Evolutionary conservation across 2,329 filamentous ascomycete species (phyloP), one percentile per base, ranked within the genome.

Genomic region (Dactylellina cionopaga): DNA sequence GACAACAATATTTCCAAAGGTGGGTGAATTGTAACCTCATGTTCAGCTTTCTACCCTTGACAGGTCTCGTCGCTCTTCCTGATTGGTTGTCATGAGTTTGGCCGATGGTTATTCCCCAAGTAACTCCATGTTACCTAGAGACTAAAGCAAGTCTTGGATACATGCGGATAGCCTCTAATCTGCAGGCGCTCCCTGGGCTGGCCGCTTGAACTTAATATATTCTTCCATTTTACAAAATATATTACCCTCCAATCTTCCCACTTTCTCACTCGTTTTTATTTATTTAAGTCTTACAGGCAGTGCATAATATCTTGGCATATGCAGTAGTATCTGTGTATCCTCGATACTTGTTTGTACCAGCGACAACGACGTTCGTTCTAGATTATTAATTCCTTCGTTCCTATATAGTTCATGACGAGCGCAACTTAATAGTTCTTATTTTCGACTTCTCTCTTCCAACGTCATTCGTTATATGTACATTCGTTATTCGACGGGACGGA

Each of bases 21-120:
- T 72, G 60, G 33, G 68, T 65, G 27, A 49, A 65, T 51, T 72
- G 68, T 59, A 72, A 72, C 68, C 68, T 60, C 37, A 60, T 56
- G 25, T 64, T 39, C 52, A 47, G 27, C 27, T 52, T 46, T 27
- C 13, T 3, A 52, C 58, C 43, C 44, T 72, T 59, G 68, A 46
- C 25, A 25, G 17, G 17, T 15, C 39, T 22, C 25, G 41, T 22
- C 25, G 2, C 25, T 19, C n/a, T 31, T 29, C 56, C 44, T 72
- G 68, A 72, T 72, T 72, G 52, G 68, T 31, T 49, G 60, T 35
- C 17, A 33, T 15, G 33, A 65, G 52, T 56, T 59, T 39, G 47
- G 17, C 49, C 46, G 31, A 29, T 46, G 51, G 17, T 17, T 37
- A 58, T 58, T 52, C 37, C 43, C 25, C 43, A 33, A 4, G 51